phyloP scores from a whole-genome alignment of 2,329 filamentous ascomycete genomes.

The Fusarium continuum region DNA sequence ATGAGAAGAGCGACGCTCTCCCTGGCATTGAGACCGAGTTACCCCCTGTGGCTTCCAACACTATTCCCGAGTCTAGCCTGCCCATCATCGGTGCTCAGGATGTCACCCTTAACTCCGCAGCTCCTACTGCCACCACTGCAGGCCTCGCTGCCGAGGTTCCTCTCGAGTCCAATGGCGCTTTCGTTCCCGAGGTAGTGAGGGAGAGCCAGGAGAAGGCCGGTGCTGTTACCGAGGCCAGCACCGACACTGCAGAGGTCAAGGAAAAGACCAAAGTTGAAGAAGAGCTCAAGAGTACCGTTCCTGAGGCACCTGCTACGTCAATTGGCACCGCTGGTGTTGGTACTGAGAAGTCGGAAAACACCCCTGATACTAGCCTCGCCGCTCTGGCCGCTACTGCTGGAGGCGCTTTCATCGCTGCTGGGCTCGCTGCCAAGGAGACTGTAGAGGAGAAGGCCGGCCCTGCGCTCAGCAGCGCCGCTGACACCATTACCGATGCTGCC shows the following conservation, averaged over 20 bases:
- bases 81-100: conserved; percentile 63
- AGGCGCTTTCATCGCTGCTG: conserved; percentile 45
- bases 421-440: conserved; percentile 47
- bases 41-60: conserved; percentile 66
- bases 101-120: conserved; percentile 62
- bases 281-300: conserved; percentile 74
- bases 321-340: conserved; percentile 63
- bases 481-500: conserved; percentile 51
- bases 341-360: conserved; percentile 61
- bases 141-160: conserved; percentile 74
- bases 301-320: conserved; percentile 66
- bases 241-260: conserved; percentile 69
- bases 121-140: conserved; percentile 71
- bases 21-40: conserved; percentile 61
- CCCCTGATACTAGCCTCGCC: conserved; percentile 52
- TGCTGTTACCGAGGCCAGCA: conserved; percentile 73
- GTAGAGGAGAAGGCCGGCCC: conserved; percentile 51
- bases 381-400: conserved; percentile 51
- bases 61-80: conserved; percentile 85
- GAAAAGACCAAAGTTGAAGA: conserved; percentile 78
- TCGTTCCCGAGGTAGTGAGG: conserved; percentile 64
- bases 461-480: conserved; percentile 50
- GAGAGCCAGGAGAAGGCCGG: conserved; percentile 76
- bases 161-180: conserved; percentile 60
- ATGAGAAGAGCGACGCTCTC: conserved; percentile 79